These are phyloP conservation scores for Salvia splendens DNA, from an alignment of 257 asterid genomes.

Conservation along the genomic window DNA sequence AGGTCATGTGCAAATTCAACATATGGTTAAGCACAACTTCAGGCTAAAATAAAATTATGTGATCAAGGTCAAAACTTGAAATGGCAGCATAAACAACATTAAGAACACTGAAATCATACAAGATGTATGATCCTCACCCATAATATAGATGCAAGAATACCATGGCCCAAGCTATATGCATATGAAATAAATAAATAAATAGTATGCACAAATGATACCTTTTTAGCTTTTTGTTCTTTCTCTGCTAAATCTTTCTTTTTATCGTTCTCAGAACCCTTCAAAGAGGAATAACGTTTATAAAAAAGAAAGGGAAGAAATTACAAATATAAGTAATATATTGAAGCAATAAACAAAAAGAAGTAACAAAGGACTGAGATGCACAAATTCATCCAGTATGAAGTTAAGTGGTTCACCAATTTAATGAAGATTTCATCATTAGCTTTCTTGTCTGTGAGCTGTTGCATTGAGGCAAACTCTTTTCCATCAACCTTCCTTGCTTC, in stretches of 20 bases:
- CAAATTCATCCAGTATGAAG: background rate
- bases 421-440: conserved; percentile 59
- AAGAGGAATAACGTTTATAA: background rate
- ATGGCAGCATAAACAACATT: too few species aligned
- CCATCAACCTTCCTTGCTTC: too few species aligned
- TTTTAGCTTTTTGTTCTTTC: conserved; percentile 81
- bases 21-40: too few species aligned
- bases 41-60: too few species aligned
- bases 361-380: background rate
- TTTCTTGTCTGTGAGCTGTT: background rate
- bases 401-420: conserved; percentile 60
- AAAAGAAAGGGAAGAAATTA: background rate
- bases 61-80: too few species aligned
- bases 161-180: too few species aligned
- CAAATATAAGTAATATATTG: background rate
- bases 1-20: too few species aligned
- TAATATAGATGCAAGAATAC: too few species aligned
- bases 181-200: too few species aligned
- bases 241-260: conserved; percentile 72
- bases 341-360: background rate
- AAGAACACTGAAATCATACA: too few species aligned
- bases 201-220: conserved; percentile 41
- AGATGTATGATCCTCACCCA: too few species aligned
- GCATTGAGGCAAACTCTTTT: too few species aligned
- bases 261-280: conserved; percentile 74